Evolutionary conservation across 2,329 filamentous ascomycete genomes (phyloP).

Genomic region (Emericellopsis cladophorae): DNA sequence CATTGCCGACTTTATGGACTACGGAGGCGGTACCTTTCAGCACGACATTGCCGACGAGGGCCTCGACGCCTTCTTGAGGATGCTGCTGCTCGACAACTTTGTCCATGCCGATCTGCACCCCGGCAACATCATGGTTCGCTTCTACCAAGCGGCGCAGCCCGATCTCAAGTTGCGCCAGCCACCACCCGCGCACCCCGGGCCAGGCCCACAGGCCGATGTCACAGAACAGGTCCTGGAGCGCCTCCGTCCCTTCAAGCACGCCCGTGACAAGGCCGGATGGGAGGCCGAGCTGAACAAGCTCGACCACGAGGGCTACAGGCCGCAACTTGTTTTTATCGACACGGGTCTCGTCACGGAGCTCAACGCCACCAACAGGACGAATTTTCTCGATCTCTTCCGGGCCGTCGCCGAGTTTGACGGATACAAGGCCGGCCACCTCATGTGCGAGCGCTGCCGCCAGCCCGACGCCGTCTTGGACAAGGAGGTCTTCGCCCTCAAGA

Average conservation of each 20-base stretch:
- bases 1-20: constrained; percentile 77
- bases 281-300: constrained; percentile 59
- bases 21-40: constrained; percentile 85
- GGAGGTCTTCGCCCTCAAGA: constrained; percentile 86
- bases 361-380: constrained; percentile 71
- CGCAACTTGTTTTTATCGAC: constrained; percentile 95
- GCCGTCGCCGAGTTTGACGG: constrained; percentile 94
- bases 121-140: constrained; percentile 98
- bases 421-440: constrained; percentile 85
- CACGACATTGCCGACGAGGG: constrained; percentile 91
- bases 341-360: constrained; percentile 91
- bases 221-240: constrained; percentile 78
- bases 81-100: constrained; percentile 96
- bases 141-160: constrained; percentile 72
- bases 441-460: constrained; percentile 91
- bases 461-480: constrained; percentile 79
- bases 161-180: constrained; percentile 32
- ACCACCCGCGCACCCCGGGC: not conserved
- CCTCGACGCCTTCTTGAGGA: constrained; percentile 87
- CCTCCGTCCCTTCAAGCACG: constrained; percentile 56
- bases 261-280: constrained; percentile 58
- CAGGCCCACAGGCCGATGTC: constrained; percentile 41
- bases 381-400: constrained; percentile 93
- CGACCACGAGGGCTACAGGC: constrained; percentile 77
- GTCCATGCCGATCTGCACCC: constrained; percentile 93